Evolutionary conservation across 352 stramenopile genomes (phyloP).

Genomic region (Phytophthora sp.): DNA sequence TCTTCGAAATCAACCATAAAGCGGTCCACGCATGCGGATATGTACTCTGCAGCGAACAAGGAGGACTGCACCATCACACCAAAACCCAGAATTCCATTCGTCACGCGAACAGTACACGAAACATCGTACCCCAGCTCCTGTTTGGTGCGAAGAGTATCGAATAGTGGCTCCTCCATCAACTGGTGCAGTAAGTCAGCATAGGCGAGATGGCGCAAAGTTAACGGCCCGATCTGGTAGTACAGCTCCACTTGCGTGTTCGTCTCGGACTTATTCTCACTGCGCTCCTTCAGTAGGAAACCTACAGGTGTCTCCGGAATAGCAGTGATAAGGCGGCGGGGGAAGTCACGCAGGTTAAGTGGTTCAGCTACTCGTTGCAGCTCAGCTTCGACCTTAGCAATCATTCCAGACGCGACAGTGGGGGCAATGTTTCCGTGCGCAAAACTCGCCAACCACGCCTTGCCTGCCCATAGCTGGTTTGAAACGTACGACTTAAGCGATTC

Average conservation of each 20-base stretch:
- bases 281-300: constrained; percentile 62
- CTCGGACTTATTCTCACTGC: constrained; percentile 75
- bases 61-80: constrained; percentile 88
- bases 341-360: constrained; percentile 30
- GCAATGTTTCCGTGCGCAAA: constrained; percentile 83
- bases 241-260: constrained; percentile 86
- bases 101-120: constrained; percentile 84
- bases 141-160: constrained; percentile 88
- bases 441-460: constrained; percentile 52
- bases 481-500: constrained; percentile 50
- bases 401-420: constrained; percentile 27
- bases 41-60: constrained; percentile 68
- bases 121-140: constrained; percentile 91
- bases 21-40: constrained; percentile 64
- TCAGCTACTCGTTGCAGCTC: constrained; percentile 44
- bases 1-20: constrained; percentile 85
- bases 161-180: constrained; percentile 91
- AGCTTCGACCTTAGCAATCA: constrained; percentile 51
- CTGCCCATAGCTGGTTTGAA: constrained; percentile 50
- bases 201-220: constrained; percentile 65
- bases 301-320: constrained; percentile 47
- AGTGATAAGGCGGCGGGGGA: constrained; percentile 62
- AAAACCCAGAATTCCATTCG: constrained; percentile 83
- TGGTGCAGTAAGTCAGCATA: constrained; percentile 86
- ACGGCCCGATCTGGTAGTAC: constrained; percentile 88